Percentiles rank a stretch among this genome's conserved stretches.
Evolutionary conservation across 352 stramenopile species (phyloP).

Genomic region (Hyaloperonospora arabidopsidis): DNA sequence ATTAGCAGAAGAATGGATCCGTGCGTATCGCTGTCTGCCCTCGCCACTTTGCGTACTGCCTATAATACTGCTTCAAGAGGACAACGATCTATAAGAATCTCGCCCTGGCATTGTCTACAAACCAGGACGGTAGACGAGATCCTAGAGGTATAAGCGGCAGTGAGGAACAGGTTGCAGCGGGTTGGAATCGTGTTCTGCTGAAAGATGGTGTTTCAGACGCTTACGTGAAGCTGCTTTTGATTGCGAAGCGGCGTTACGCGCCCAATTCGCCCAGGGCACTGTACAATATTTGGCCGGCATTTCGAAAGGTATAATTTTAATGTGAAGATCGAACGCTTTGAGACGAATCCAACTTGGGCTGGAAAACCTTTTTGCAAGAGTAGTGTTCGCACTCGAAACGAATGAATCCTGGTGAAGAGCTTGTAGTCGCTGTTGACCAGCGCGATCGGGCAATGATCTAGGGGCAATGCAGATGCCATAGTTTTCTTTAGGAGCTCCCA

Average conservation of each 20-base stretch:
- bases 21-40: too few species aligned
- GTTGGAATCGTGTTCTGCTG: constrained; percentile 65
- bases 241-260: constrained; percentile 41
- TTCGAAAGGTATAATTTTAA: constrained; percentile 32
- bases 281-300: constrained; percentile 58
- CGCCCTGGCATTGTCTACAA: constrained; percentile 16
- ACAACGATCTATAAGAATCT: constrained; percentile 40
- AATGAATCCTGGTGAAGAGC: too few species aligned
- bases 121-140: constrained; percentile 9
- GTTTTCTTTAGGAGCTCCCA: too few species aligned
- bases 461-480: too few species aligned
- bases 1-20: too few species aligned
- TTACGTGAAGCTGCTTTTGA: constrained; percentile 55
- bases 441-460: too few species aligned
- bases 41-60: too few species aligned
- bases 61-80: constrained; percentile 50
- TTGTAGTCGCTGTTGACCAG: too few species aligned
- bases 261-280: constrained; percentile 36
- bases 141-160: constrained; percentile 29
- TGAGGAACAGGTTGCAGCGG: constrained; percentile 44
- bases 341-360: too few species aligned
- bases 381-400: too few species aligned
- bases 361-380: too few species aligned
- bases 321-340: too few species aligned
- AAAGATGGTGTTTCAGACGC: constrained; percentile 57